Percentiles rank a stretch among this genome's conserved stretches.
Conservation (phyloP, 2,329 filamentous ascomycete genomes). For the Fusarium secorum region DNA sequence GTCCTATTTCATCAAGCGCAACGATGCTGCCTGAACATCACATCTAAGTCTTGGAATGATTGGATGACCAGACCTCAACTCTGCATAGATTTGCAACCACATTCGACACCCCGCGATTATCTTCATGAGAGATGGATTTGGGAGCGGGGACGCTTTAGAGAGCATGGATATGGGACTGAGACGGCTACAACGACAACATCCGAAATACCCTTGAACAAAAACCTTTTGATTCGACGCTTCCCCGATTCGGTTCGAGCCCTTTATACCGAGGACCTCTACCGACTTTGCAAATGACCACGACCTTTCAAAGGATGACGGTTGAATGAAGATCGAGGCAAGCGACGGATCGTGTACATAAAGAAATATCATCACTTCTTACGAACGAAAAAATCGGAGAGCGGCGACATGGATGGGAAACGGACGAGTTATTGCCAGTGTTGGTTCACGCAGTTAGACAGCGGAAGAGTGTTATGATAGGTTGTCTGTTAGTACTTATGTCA, state of each 20-base stretch:
- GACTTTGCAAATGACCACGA: neutral
- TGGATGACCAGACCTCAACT: constrained; percentile 2
- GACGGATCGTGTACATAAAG: constrained; percentile 39
- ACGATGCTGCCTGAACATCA: constrained; percentile 50
- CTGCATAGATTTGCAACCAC: constrained; percentile 8
- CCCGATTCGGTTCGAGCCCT: constrained; percentile 7
- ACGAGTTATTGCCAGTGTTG: constrained; percentile 9
- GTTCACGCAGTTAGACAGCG: constrained; percentile 34
- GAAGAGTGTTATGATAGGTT: constrained; percentile 40
- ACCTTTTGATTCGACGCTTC: constrained; percentile 24
- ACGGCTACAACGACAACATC: constrained; percentile 11
- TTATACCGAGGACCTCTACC: constrained; percentile 1
- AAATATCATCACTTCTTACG: constrained; percentile 38
- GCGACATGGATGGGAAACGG: constrained; percentile 23
- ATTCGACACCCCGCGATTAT: constrained; percentile 7
- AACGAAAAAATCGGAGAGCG: constrained; percentile 15
- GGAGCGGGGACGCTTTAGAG: constrained; percentile 1
- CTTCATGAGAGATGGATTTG: constrained; percentile 11
- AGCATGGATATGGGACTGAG: constrained; percentile 4
- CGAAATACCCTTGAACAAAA: constrained; percentile 25
- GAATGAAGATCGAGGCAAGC: constrained; percentile 8
- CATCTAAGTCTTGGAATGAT: constrained; percentile 3
- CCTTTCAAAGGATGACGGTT: neutral
- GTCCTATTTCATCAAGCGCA: constrained; percentile 67
- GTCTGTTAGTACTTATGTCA: constrained; percentile 31